Evolutionary conservation across 306 rosid genomes (phyloP).

Genomic region (Cucumis cinereus): DNA sequence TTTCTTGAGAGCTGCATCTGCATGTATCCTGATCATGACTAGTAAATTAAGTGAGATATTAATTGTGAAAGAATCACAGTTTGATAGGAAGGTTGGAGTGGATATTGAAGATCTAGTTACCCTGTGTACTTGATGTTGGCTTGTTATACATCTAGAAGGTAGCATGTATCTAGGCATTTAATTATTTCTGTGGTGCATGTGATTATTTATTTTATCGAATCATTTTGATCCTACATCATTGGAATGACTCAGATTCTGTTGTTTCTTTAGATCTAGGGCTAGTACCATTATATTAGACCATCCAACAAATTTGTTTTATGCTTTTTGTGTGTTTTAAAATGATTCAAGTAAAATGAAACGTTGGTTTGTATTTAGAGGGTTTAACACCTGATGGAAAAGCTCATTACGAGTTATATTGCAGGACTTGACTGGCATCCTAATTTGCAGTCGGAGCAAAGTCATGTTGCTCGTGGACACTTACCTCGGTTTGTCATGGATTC

Average conservation of each 20-base stretch:
- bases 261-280: neutral
- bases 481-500: constrained; percentile 97
- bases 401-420: constrained; percentile 26
- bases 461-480: constrained; percentile 61
- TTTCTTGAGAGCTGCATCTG: neutral
- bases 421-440: constrained; percentile 92
- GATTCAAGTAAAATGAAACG: neutral
- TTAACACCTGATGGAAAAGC: neutral
- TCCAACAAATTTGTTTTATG: neutral
- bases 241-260: neutral
- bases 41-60: neutral
- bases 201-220: neutral
- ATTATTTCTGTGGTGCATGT: neutral
- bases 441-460: constrained; percentile 49
- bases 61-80: neutral
- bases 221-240: neutral
- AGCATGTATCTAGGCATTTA: neutral
- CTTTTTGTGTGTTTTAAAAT: neutral
- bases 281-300: neutral
- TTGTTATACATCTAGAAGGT: neutral
- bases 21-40: neutral
- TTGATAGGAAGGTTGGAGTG: neutral
- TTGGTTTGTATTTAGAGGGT: neutral
- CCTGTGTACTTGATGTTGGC: neutral
- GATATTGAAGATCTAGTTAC: neutral